Conservation (phyloP, 352 stramenopile genomes). For the Phytophthora pluvialis region DNA sequence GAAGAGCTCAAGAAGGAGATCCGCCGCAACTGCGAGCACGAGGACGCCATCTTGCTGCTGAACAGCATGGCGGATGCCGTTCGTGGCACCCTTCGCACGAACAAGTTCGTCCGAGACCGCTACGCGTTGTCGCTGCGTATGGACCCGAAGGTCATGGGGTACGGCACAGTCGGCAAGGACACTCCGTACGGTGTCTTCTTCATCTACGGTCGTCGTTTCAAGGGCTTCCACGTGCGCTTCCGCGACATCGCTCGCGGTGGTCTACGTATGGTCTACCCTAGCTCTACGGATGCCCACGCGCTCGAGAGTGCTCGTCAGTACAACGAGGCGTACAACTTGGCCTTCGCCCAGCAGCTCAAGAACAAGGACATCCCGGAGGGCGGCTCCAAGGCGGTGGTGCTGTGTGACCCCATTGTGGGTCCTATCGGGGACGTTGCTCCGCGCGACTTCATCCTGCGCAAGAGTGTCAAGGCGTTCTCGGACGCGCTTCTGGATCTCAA, state of each 20-base stretch:
- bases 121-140: constrained; percentile 83
- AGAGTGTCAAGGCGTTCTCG: constrained; percentile 98
- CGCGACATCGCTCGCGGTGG: constrained; percentile 83
- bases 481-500: constrained; percentile 83
- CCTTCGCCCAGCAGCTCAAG: constrained; percentile 88
- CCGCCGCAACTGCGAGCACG: constrained; percentile 72
- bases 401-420: constrained; percentile 79
- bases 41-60: constrained; percentile 76
- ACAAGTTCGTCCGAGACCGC: constrained; percentile 84
- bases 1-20: constrained; percentile 76
- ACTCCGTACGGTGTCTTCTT: constrained; percentile 97
- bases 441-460: constrained; percentile 93
- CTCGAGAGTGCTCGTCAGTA: constrained; percentile 80
- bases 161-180: constrained; percentile 86
- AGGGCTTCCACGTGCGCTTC: constrained; percentile 89
- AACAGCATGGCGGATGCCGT: constrained; percentile 85
- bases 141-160: constrained; percentile 81
- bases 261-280: constrained; percentile 79
- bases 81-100: constrained; percentile 76
- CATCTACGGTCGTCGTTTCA: constrained; percentile 96
- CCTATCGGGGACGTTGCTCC: constrained; percentile 77
- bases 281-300: constrained; percentile 61
- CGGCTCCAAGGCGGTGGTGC: constrained; percentile 84
- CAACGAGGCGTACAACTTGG: constrained; percentile 87
- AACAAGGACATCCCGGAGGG: constrained; percentile 91